A percentile compares a stretch with the other conserved stretches of the same genome.
Evolutionary conservation across 2,329 filamentous ascomycete genomes (phyloP).

Genomic region (Ophiocordyceps australis): DNA sequence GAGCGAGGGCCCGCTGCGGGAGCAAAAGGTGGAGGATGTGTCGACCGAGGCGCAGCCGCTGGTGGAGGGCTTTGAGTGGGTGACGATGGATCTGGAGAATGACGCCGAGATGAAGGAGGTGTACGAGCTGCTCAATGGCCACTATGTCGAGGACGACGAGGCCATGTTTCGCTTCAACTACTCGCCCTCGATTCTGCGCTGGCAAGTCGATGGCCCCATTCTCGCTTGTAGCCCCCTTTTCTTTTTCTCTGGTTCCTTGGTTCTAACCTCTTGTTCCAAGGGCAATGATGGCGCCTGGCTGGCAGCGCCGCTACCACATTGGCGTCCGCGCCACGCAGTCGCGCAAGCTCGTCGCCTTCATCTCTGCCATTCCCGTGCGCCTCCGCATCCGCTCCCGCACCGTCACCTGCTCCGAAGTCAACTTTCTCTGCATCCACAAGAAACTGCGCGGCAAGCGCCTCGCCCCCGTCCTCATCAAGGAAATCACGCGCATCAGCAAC

Average conservation of each 20-base stretch:
- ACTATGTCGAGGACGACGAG: slow-evolving; percentile 95
- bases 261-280: too few species aligned
- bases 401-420: slow-evolving; percentile 77
- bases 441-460: slow-evolving; percentile 88
- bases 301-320: slow-evolving; percentile 88
- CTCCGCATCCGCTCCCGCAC: slow-evolving; percentile 62
- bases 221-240: too few species aligned
- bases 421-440: slow-evolving; percentile 97
- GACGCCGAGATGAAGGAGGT: slow-evolving; percentile 72
- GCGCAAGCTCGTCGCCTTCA: slow-evolving; percentile 82
- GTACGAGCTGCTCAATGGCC: slow-evolving; percentile 75
- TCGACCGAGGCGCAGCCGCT: slow-evolving; percentile 60
- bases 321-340: slow-evolving; percentile 75
- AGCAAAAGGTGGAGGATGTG: slow-evolving; percentile 62
- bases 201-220: too few species aligned
- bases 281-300: slow-evolving; percentile 88
- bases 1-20: slow-evolving; percentile 69
- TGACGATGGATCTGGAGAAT: slow-evolving; percentile 68
- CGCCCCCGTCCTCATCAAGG: slow-evolving; percentile 88
- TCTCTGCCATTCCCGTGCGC: slow-evolving; percentile 77
- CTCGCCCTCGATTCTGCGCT: slow-evolving; percentile 72
- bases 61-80: slow-evolving; percentile 82
- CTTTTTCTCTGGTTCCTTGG: too few species aligned
- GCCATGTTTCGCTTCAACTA: slow-evolving; percentile 98
- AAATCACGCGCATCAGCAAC: slow-evolving; percentile 88